Evolutionary conservation across 2,329 filamentous ascomycete species (phyloP).

Genomic region (Ophiostoma pallidulum): DNA sequence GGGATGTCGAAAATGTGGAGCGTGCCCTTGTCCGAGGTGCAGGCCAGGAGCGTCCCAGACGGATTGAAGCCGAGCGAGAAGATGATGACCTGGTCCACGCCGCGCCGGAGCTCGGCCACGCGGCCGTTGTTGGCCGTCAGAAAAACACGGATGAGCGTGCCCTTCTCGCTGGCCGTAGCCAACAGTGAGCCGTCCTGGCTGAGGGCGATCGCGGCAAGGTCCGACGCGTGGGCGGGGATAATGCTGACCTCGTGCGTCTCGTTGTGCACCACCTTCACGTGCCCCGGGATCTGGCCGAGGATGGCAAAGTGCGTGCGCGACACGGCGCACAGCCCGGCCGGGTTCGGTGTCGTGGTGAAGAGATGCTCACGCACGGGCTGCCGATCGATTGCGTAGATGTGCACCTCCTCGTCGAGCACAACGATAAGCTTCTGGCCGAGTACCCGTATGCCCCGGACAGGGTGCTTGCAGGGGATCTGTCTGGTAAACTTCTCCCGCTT

Average conservation of each 20-base stretch:
- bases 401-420: constrained; percentile 70
- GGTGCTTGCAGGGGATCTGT: constrained; percentile 72
- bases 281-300: constrained; percentile 76
- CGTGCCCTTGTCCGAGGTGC: constrained; percentile 93
- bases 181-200: constrained; percentile 72
- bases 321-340: constrained; percentile 69
- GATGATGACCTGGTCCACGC: constrained; percentile 78
- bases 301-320: constrained; percentile 65
- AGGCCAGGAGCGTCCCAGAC: constrained; percentile 68
- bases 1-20: constrained; percentile 88
- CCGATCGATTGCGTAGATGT: constrained; percentile 70
- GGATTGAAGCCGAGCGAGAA: constrained; percentile 86
- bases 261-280: constrained; percentile 80
- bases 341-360: constrained; percentile 82
- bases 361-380: constrained; percentile 60
- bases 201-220: constrained; percentile 68
- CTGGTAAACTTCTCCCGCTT: constrained; percentile 60
- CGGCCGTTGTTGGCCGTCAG: constrained; percentile 70
- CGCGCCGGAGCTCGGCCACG: constrained; percentile 75
- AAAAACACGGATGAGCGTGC: constrained; percentile 82
- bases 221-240: constrained; percentile 77
- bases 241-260: constrained; percentile 78
- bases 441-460: constrained; percentile 70
- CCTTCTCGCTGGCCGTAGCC: constrained; percentile 85
- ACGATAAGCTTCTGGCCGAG: constrained; percentile 69